Base-by-base conservation (phyloP, 169 alveolate genomes). In the Amoebophrya sp. region DNA sequence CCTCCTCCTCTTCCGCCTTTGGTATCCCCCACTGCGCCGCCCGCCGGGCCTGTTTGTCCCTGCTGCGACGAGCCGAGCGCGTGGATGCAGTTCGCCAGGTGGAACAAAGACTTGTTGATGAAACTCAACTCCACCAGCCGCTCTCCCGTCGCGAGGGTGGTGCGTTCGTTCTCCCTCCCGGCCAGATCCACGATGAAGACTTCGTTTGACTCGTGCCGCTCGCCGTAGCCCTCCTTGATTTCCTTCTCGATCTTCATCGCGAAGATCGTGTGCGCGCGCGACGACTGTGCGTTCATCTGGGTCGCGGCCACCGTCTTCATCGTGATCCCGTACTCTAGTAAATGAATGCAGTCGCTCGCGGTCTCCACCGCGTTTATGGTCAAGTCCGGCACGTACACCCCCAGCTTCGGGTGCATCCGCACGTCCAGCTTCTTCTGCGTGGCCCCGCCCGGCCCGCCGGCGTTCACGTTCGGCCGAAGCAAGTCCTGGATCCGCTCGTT, bases 51-150 rank as follows among this genome's bases (percentile, higher is more conserved):
- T n/a, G n/a, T n/a, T n/a, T n/a, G n/a, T n/a, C n/a, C n/a, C n/a
- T n/a, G n/a, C n/a, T n/a, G n/a, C n/a, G n/a, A n/a, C n/a, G n/a
- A n/a, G n/a, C 92, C 92, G 89, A 92, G 69, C 38, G 90, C 78
- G 29, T 90, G 93, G 43, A 92, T 92, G 93, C 93, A 92, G 93
- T 90, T 90, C 43, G 93, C 89, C 48, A 92, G 69, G 87, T 92
- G 89, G 41, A 89, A 91, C 67, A 92, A 48, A 88, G 91, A 69
- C 88, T 89, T 91, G 78, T 92, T 92, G 89, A 92, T 90, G 92
- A 90, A 92, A 88, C 91, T 90, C 34, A 92, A 90, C 92, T 92
- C 94, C 92, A 90, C 92, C 69, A 92, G 78, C 38, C 94, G 48
- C 39, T 91, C 93, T 29, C 93, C 93, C 0, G 91, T 50, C 15